Evolutionary conservation across 805 yeast genomes (phyloP), one percentile per base, ranked within the genome.

Genomic region (Yamadazyma ubonensis): DNA sequence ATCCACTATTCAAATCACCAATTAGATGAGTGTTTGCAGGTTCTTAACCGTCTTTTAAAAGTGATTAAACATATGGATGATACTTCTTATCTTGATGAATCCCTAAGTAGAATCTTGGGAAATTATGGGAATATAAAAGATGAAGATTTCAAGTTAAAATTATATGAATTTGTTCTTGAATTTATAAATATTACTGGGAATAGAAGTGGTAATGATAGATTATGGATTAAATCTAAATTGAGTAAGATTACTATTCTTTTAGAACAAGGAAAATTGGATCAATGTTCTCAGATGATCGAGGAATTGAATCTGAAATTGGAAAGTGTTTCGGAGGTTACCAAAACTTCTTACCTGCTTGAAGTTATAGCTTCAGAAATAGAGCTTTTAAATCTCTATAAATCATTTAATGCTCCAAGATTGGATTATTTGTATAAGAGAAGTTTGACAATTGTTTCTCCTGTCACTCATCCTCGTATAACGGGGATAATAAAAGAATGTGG

Each of bases 401-500:
- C 69, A 19, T 36, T 52, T 1, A 52, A 63, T 42, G 49, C 66
- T 21, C 44, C 65, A 3, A 59, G 63, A 41, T 61, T 83, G 30
- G 67, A 69, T 38, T 63, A 70, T 35, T 63, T 81, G 15, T 78
- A 83, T 47, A 59, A 66, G 19, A 63, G 75, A 44, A 62, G 70
- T 39, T 39, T 51, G 12, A 45, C 58, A 5, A 64, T 81, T 15
- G 72, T 75, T 6, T 67, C 80, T 0, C 84, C 86, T 2, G 81
- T 84, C 2, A 84, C 89, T 1, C 95, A 87, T 52, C 89, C 95
- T 1, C 67, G 74, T 34, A 79, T 83, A 19, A 67, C 80, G 58
- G 96, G 91, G 1, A 75, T 82, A n/a, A 74, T 86, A 18, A 73
- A 78, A 45, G 91, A 86, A 55, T 81, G 87, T 48, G 86, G 88